Conservation (phyloP, 352 stramenopile species). For the Plasmopara muralis region DNA sequence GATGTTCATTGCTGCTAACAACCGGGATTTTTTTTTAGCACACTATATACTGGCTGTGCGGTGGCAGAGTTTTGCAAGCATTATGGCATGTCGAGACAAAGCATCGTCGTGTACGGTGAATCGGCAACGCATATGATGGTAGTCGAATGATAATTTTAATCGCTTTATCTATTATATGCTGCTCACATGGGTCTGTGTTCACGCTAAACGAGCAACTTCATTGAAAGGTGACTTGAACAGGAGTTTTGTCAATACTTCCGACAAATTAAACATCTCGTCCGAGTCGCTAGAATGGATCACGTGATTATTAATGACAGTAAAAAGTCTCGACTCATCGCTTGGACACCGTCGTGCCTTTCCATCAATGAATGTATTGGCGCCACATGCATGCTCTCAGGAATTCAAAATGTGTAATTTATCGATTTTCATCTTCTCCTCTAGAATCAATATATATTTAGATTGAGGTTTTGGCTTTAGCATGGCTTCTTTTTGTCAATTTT, state of each 20-base stretch:
- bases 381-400: no score
- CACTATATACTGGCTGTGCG: no score
- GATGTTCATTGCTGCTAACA: no score
- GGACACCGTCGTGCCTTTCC: conserved; percentile 51
- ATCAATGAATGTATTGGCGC: conserved; percentile 58
- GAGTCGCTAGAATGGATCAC: conserved; percentile 58
- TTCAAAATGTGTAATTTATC: no score
- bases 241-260: conserved; percentile 53
- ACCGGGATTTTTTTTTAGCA: no score
- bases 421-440: no score
- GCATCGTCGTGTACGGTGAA: conserved; percentile 77
- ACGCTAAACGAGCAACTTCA: conserved; percentile 48
- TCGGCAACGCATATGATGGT: conserved; percentile 63
- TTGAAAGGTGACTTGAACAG: conserved; percentile 35
- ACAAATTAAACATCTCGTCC: conserved; percentile 39
- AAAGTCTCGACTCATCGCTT: conserved; percentile 40
- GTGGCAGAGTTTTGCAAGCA: conserved; percentile 67
- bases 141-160: conserved; percentile 66
- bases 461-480: no score
- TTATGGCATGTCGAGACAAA: conserved; percentile 34
- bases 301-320: conserved; percentile 67
- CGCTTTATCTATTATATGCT: conserved; percentile 52
- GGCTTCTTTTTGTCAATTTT: no score
- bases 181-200: conserved; percentile 58
- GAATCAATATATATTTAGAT: no score